These are phyloP conservation scores for Mycena sp. DNA, from an alignment of 1,284 basidiomycete genomes.

Conservation along the genomic window DNA sequence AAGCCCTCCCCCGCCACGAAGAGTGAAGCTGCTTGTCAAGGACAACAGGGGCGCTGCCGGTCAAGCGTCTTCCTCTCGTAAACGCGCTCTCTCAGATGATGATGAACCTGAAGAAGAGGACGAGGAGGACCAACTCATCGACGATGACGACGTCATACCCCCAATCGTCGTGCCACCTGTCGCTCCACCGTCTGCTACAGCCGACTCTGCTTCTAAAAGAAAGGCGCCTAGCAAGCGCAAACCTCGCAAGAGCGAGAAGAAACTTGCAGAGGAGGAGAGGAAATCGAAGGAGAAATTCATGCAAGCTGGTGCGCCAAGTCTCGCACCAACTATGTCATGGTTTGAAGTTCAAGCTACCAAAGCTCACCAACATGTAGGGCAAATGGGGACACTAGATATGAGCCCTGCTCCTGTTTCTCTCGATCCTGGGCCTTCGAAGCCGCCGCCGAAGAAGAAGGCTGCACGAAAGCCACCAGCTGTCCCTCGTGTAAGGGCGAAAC, in stretches of 20 bases:
- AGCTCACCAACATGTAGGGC: slow-evolving; percentile 44
- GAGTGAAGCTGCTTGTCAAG: slow-evolving; percentile 59
- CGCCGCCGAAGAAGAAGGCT: slow-evolving; percentile 26
- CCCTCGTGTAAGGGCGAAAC: slow-evolving; percentile 26
- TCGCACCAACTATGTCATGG: slow-evolving; percentile 50
- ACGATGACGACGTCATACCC: slow-evolving; percentile 67
- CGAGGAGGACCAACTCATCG: slow-evolving; percentile 81
- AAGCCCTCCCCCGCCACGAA: slow-evolving; percentile 62
- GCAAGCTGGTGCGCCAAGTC: slow-evolving; percentile 42
- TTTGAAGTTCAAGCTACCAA: slow-evolving; percentile 48
- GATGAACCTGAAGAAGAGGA: slow-evolving; percentile 66
- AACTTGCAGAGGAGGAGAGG: slow-evolving; percentile 47
- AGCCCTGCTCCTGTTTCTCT: slow-evolving; percentile 18
- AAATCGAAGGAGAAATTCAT: slow-evolving; percentile 49
- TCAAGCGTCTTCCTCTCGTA: slow-evolving; percentile 27
- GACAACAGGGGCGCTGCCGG: slow-evolving; percentile 26
- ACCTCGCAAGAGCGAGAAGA: slow-evolving; percentile 57
- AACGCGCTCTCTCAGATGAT: slow-evolving; percentile 42
- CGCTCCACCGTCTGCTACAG: slow-evolving; percentile 42
- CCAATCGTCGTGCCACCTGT: slow-evolving; percentile 30
- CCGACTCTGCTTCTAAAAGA: slow-evolving; percentile 49
- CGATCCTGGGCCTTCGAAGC: slow-evolving; percentile 23
- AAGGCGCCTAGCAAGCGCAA: slow-evolving; percentile 59
- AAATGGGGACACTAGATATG: slow-evolving; percentile 30
- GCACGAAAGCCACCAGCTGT: slow-evolving; percentile 23